Evolutionary conservation across 805 yeast species (phyloP).

Genomic region (Grigorovia yakushimaensis): DNA sequence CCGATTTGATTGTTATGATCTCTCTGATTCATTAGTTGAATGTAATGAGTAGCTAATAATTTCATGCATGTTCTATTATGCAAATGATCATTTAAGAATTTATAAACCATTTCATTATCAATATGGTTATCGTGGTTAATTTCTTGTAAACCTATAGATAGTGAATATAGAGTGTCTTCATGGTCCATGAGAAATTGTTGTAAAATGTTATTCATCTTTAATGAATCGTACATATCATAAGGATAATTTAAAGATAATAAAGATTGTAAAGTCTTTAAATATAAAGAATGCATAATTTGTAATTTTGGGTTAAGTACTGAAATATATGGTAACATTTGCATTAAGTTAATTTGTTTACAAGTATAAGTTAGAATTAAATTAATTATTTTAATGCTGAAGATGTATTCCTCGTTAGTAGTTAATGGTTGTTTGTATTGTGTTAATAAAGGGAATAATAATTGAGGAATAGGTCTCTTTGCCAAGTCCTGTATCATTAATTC

Average conservation of each 20-base stretch:
- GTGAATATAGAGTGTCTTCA: constrained; percentile 69
- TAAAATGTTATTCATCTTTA: constrained; percentile 42
- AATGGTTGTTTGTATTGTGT: constrained; percentile 32
- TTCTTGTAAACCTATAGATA: constrained; percentile 77
- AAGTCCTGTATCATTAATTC: constrained; percentile 51
- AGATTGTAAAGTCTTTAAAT: constrained; percentile 57
- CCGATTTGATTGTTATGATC: constrained; percentile 33
- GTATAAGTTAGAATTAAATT: constrained; percentile 49
- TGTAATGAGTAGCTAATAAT: constrained; percentile 76
- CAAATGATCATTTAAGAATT: constrained; percentile 67
- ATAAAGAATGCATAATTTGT: constrained; percentile 63
- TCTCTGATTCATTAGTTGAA: constrained; percentile 41
- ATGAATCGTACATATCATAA: constrained; percentile 44
- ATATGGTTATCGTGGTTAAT: constrained; percentile 26
- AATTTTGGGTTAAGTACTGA: constrained; percentile 82
- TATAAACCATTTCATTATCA: constrained; percentile 14
- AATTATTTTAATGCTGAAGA: constrained; percentile 46
- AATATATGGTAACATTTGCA: constrained; percentile 71
- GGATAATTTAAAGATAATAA: constrained; percentile 36
- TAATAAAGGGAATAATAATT: constrained; percentile 42
- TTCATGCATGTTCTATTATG: constrained; percentile 82
- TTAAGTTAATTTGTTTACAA: constrained; percentile 60
- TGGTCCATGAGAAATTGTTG: constrained; percentile 60
- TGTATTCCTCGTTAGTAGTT: constrained; percentile 23
- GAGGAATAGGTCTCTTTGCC: constrained; percentile 43